Base-by-base conservation (phyloP, 768 basidiomycete genomes). In the Psilocybe tampanensis region DNA sequence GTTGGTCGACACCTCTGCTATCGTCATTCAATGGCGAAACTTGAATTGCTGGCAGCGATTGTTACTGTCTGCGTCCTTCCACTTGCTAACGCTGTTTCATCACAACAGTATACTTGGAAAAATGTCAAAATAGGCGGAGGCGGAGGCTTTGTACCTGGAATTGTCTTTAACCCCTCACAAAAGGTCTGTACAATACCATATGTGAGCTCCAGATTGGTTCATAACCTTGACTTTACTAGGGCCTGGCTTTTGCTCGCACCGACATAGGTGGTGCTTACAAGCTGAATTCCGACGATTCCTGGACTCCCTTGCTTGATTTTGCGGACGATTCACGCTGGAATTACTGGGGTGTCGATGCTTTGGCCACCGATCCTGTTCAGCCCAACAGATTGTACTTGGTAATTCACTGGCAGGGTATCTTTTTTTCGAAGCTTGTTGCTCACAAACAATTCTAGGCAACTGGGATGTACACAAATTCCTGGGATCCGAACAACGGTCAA, bases 261-360 rank as follows among this genome's bases (percentile, higher is more conserved):
- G 86, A 87, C 67, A 86, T 88, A 34, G 85, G 86, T 52, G 86
- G 85, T 23, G 84, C 82, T 19, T 86, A 87, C 69, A 83, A 76
- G 63, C 69, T 88, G 64, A 86, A 87, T 64, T 39, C 82, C 1
- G 81, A 85, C 61, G 80, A 84, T 50, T 71, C 82, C 2, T 87
- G 86, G 86, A 83, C 82, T 0, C 84, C 86, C 39, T 70, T 87
- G 19, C 72, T 85, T 34, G 86, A 87, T 63, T 86, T 83, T 60
- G 75, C 73, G 6, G 73, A 69, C 63, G 62, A 78, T 59, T 58
- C 74, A 12, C 66, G 74, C 44, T 86, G 86, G 86, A 79, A 83
- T 52, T 80, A 83, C 59, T 85, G 82, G 83, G 83, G 84, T 21
- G 75, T 81, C 18, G 84, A 85, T 62, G 83, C 85, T 2, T 71